Evolutionary conservation across 345 rosid species (phyloP), one percentile per base, ranked within the genome.

Genomic region (Citrus hindsii): DNA sequence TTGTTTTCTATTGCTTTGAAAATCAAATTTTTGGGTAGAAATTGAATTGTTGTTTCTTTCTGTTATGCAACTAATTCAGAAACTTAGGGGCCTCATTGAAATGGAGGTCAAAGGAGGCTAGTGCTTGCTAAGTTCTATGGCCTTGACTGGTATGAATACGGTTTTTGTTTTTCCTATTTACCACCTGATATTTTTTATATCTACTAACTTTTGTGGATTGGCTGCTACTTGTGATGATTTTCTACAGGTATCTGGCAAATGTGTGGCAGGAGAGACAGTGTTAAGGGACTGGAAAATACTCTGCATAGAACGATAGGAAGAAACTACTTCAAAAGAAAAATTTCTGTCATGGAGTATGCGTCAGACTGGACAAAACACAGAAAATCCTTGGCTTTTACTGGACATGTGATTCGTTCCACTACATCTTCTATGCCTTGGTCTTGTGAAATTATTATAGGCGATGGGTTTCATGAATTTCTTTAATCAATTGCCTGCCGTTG

Each of bases 21-120:
- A 58, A 69, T 67, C 14, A 10, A 30, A 22, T 56, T 68, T 46
- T 27, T 28, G 12, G 12, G 13, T 38, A 40, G 8, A 8, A 38
- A 7, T 19, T 67, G 30, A 58, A 30, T 76, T 75, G 73, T 71
- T 37, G 24, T 70, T 40, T 56, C 30, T 63, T 60, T 22, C 12
- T 67, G 75, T 58, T 3, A 32, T 60, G 68, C 78, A 73, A 61
- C 75, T 27, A 28, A 38, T 80, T 56, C 82, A 87, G 91, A 78
- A 73, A 65, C 10, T 77, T 42, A 21, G 10, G 3, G 53, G 80
- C 61, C 80, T 63, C 33, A 63, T 62, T 53, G 21, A 80, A 77
- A 92, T 96, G 98, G 97, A 94, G 80, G 90, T 89, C 77, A 86
- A 48, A 30, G 98, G 92, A 76, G 98, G 95, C 87, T 91, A 81